Percentiles rank a stretch among this genome's conserved stretches.
phyloP scores from a whole-genome alignment of 257 asterid genomes.

The Dorcoceras hygrometricum region DNA sequence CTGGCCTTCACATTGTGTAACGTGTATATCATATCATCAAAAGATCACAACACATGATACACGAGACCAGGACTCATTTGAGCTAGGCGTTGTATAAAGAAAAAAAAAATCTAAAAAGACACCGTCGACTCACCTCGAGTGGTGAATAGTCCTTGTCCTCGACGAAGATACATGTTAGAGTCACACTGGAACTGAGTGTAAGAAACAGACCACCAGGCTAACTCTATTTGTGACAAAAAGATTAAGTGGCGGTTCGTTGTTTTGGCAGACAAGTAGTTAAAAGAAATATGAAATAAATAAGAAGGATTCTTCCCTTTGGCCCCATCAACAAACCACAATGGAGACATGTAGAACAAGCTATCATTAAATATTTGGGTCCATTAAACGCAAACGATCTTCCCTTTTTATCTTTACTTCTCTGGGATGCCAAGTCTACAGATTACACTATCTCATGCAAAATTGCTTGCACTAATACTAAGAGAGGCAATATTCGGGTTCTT shows the following conservation, averaged over 20 bases:
- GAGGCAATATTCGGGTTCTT: constrained; percentile 16
- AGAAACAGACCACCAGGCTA: neutral
- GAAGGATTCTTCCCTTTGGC: constrained; percentile 27
- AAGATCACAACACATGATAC: neutral
- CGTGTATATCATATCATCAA: neutral
- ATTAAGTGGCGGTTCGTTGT: constrained; percentile 4
- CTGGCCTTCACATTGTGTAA: neutral
- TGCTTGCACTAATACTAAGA: neutral
- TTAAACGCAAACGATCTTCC: neutral
- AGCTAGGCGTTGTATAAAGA: neutral
- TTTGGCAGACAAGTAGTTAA: constrained; percentile 29
- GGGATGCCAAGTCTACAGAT: neutral
- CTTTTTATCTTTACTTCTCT: neutral
- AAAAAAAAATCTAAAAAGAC: neutral
- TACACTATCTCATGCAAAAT: neutral
- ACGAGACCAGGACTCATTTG: neutral
- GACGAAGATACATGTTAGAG: neutral
- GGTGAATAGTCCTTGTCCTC: too few relatives aligned
- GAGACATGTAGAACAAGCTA: neutral
- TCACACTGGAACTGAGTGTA: neutral
- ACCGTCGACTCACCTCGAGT: neutral
- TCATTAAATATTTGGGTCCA: neutral
- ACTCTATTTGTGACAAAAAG: constrained; percentile 27
- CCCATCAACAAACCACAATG: constrained; percentile 34
- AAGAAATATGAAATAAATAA: constrained; percentile 23